Evolutionary conservation across 768 basidiomycete genomes (phyloP).

Genomic region (Suillus discolor): DNA sequence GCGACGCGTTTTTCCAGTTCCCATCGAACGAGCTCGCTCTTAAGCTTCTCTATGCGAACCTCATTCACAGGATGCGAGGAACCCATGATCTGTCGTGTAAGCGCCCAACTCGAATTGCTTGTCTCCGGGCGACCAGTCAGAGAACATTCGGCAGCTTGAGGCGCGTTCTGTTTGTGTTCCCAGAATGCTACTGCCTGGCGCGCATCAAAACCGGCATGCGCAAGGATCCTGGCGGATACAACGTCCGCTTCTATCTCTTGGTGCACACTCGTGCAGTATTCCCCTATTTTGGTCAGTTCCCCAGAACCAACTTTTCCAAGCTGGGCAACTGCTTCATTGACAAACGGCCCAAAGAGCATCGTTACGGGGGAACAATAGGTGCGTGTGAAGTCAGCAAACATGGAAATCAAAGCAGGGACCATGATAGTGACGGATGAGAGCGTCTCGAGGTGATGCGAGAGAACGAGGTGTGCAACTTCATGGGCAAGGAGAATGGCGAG

Average conservation of each 20-base stretch:
- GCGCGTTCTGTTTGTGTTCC: constrained; percentile 54
- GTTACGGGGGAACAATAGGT: constrained; percentile 91
- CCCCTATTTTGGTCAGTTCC: constrained; percentile 70
- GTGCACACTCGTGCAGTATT: constrained; percentile 74
- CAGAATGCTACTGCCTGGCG: constrained; percentile 82
- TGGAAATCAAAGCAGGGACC: constrained; percentile 76
- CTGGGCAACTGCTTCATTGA: constrained; percentile 90
- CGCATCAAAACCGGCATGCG: constrained; percentile 90
- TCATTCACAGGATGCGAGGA: constrained; percentile 48
- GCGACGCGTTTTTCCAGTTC: constrained; percentile 36
- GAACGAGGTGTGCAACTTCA: constrained; percentile 88
- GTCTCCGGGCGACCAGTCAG: constrained; percentile 17
- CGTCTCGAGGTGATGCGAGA: constrained; percentile 91
- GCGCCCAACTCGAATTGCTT: constrained; percentile 16
- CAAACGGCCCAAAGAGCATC: constrained; percentile 91
- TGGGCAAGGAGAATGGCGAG: constrained; percentile 92
- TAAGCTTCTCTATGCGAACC: constrained; percentile 42
- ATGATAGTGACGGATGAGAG: constrained; percentile 85
- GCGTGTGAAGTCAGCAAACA: constrained; percentile 74
- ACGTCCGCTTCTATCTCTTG: constrained; percentile 95
- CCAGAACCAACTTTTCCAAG: constrained; percentile 76
- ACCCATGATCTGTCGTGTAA: constrained; percentile 36
- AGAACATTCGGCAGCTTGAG: constrained; percentile 23
- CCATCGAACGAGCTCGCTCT: constrained; percentile 50
- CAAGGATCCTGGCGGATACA: constrained; percentile 86